These are phyloP conservation scores for Zalaria sp. DNA, from an alignment of 2,329 filamentous ascomycete species.

Conservation along the genomic window DNA sequence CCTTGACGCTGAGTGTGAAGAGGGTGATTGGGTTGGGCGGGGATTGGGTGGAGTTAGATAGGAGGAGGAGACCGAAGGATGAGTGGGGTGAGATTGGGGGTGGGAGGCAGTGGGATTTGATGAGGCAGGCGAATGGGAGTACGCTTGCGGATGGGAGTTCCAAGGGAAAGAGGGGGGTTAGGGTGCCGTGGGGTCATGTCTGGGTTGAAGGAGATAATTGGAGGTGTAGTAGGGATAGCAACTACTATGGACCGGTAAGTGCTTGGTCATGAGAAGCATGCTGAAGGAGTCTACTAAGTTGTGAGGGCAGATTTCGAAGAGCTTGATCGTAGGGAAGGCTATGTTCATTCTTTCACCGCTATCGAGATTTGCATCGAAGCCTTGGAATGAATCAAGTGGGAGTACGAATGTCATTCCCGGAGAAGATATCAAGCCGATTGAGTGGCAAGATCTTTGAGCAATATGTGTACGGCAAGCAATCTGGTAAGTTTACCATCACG, in stretches of 20 bases:
- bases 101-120: conserved; percentile 13
- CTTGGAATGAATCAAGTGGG: conserved; percentile 40
- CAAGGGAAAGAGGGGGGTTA: conserved; percentile 25
- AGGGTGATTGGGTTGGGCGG: conserved; percentile 69
- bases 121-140: background rate
- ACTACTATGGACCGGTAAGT: conserved; percentile 63
- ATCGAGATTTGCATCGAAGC: conserved; percentile 38
- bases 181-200: conserved; percentile 70
- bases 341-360: conserved; percentile 59
- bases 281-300: too few species aligned
- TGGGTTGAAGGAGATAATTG: conserved; percentile 91
- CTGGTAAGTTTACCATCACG: background rate
- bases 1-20: conserved; percentile 62
- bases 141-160: background rate
- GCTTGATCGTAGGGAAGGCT: conserved; percentile 61
- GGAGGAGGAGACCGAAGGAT: conserved; percentile 24
- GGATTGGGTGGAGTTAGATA: conserved; percentile 54
- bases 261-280: too few species aligned
- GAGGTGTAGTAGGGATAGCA: conserved; percentile 65
- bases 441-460: conserved; percentile 3
- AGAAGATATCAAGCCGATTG: background rate
- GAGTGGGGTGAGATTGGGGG: conserved; percentile 11
- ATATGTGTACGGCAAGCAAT: background rate
- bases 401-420: conserved; percentile 24
- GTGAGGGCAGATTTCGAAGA: conserved; percentile 42